These are phyloP conservation scores for Calonectria pseudoturangicola DNA, from an alignment of 2,329 filamentous ascomycete species.

Conservation along the genomic window DNA sequence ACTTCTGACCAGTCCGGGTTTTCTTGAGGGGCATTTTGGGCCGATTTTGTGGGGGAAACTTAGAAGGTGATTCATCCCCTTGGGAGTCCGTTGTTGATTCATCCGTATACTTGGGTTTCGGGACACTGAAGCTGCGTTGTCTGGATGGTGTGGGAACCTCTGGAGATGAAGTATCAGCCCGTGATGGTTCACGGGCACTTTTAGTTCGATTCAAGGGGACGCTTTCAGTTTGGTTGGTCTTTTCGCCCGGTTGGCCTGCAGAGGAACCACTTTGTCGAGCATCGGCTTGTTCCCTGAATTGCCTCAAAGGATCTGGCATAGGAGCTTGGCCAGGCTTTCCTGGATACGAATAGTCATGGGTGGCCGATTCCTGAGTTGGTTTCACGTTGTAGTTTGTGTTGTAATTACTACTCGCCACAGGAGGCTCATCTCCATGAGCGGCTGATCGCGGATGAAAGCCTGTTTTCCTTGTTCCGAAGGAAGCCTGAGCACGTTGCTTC, in stretches of 20 bases:
- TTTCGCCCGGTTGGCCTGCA: constrained; percentile 73
- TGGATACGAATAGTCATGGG: constrained; percentile 35
- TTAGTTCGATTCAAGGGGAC: constrained; percentile 65
- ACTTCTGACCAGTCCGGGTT: constrained; percentile 49
- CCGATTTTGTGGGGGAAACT: constrained; percentile 43
- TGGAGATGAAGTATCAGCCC: constrained; percentile 51
- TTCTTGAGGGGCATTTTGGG: constrained; percentile 53
- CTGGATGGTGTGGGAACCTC: constrained; percentile 50
- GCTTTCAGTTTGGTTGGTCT: constrained; percentile 74
- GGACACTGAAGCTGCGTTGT: constrained; percentile 58
- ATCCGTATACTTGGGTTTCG: constrained; percentile 48
- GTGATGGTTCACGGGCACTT: constrained; percentile 64
- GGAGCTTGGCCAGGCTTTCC: constrained; percentile 44
- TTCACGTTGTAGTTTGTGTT: constrained; percentile 71
- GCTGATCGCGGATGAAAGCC: constrained; percentile 72
- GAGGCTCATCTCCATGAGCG: constrained; percentile 70
- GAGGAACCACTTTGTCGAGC: constrained; percentile 76
- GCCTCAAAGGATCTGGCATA: constrained; percentile 68
- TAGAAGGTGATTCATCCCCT: constrained; percentile 34
- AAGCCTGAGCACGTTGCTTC: constrained; percentile 71
- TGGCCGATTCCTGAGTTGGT: constrained; percentile 52
- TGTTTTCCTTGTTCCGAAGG: constrained; percentile 70
- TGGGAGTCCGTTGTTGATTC: constrained; percentile 16
- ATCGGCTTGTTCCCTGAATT: constrained; percentile 67
- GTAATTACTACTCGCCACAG: constrained; percentile 71